A percentile compares a stretch with the other conserved stretches of the same genome.
Evolutionary conservation across 441 rosid genomes (phyloP).

Genomic region (Erysimum pusillum): DNA sequence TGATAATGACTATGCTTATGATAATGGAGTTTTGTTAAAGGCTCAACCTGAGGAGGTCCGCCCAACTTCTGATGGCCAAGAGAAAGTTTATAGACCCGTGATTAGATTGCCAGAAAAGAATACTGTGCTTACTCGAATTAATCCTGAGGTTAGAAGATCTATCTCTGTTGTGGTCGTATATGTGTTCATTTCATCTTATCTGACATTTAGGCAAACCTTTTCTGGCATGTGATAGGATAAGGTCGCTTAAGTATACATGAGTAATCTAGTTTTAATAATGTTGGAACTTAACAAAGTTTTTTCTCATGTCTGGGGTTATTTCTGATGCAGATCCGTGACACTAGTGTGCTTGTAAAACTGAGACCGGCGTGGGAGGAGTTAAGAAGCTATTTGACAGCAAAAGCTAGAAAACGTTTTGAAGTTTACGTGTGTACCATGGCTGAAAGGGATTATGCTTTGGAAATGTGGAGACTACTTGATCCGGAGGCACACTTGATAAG

Average conservation of each 20-base stretch:
- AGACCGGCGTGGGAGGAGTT: slow-evolving; percentile 99
- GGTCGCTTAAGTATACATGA: background rate
- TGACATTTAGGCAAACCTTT: slow-evolving; percentile 2
- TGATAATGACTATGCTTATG: slow-evolving; percentile 75
- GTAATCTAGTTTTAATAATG: background rate
- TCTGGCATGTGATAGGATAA: slow-evolving; percentile 16
- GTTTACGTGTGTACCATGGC: slow-evolving; percentile 99
- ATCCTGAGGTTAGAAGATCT: slow-evolving; percentile 75
- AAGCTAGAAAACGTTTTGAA: slow-evolving; percentile 97
- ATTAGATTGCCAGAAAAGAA: slow-evolving; percentile 87
- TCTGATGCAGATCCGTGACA: slow-evolving; percentile 86
- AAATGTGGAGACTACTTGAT: slow-evolving; percentile 99
- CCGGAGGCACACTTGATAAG: slow-evolving; percentile 85
- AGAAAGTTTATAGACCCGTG: slow-evolving; percentile 80
- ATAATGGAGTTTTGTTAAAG: slow-evolving; percentile 74
- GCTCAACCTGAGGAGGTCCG: slow-evolving; percentile 89
- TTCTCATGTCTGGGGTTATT: slow-evolving; percentile 34
- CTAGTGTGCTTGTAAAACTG: slow-evolving; percentile 99
- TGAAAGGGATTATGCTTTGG: slow-evolving; percentile 97
- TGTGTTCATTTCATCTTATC: slow-evolving; percentile 7
- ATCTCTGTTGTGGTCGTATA: slow-evolving; percentile 28
- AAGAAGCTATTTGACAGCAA: slow-evolving; percentile 91
- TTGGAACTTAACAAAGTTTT: slow-evolving; percentile 16
- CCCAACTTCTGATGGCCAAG: slow-evolving; percentile 63
- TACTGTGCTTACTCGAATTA: slow-evolving; percentile 90